phyloP scores from a whole-genome alignment of 495 filamentous ascomycete species.

The Talaromyces nanjingensis region DNA sequence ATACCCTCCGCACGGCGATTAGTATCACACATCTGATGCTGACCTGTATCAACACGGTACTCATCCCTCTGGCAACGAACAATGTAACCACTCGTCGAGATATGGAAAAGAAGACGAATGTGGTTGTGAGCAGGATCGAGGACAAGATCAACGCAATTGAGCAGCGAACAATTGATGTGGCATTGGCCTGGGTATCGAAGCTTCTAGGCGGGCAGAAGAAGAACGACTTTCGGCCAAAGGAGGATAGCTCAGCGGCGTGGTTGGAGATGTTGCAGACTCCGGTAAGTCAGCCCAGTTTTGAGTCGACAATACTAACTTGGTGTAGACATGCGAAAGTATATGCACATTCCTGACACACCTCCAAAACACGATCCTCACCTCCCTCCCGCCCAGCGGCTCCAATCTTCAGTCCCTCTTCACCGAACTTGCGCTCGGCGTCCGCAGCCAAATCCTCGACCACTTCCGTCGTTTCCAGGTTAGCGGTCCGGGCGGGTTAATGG shows the following conservation, averaged over 20 bases:
- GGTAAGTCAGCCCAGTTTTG: conserved; percentile 17
- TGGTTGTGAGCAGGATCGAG: conserved; percentile 71
- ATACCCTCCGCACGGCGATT: conserved; percentile 69
- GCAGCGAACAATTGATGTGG: conserved; percentile 77
- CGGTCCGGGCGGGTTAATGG: conserved; percentile 86
- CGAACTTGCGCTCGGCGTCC: conserved; percentile 79
- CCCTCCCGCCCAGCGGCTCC: conserved; percentile 62
- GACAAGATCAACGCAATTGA: conserved; percentile 83
- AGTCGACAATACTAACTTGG: not conserved
- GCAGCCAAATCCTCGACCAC: conserved; percentile 76
- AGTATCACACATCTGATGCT: conserved; percentile 89
- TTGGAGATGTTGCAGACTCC: conserved; percentile 80
- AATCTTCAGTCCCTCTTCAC: conserved; percentile 72
- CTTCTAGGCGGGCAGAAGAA: conserved; percentile 79
- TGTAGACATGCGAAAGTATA: conserved; percentile 66
- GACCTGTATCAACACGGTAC: conserved; percentile 78
- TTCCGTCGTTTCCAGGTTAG: conserved; percentile 90
- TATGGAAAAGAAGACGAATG: conserved; percentile 78
- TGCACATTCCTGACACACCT: conserved; percentile 67
- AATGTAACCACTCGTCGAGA: conserved; percentile 84
- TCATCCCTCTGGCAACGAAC: conserved; percentile 80
- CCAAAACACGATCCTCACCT: conserved; percentile 50
- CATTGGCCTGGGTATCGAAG: conserved; percentile 69
- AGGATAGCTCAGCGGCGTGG: conserved; percentile 60
- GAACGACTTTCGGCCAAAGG: conserved; percentile 84